Evolutionary conservation across 1,284 basidiomycete genomes (phyloP).

Genomic region (Porodaedalea pini): DNA sequence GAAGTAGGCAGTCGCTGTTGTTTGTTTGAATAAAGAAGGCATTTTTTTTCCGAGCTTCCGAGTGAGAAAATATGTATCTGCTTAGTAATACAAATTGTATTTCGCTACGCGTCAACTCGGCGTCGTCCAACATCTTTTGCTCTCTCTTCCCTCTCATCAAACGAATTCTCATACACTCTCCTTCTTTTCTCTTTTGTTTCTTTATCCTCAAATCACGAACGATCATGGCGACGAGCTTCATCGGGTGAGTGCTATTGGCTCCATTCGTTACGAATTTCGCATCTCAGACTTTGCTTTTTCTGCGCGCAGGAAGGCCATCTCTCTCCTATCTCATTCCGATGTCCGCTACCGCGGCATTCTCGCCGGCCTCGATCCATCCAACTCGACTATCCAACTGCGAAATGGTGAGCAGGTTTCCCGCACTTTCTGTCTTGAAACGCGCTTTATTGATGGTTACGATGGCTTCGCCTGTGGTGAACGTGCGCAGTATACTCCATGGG

Average conservation of each 20-base stretch:
- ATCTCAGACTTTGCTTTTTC: constrained; percentile 19
- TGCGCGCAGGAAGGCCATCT: constrained; percentile 73
- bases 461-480: constrained; percentile 1
- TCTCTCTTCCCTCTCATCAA: not conserved
- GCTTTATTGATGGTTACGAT: constrained; percentile 1
- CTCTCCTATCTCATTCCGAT: constrained; percentile 86
- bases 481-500: constrained; percentile 80
- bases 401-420: constrained; percentile 54
- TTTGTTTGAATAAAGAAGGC: no score
- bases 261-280: not conserved
- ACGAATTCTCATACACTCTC: not conserved
- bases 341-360: constrained; percentile 86
- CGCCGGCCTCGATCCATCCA: constrained; percentile 77
- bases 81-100: not conserved
- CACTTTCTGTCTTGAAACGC: not conserved
- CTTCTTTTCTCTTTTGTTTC: constrained; percentile 14
- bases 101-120: not conserved
- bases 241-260: constrained; percentile 45
- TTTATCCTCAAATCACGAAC: constrained; percentile 16
- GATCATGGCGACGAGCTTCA: constrained; percentile 68
- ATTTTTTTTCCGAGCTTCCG: no score
- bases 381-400: constrained; percentile 82
- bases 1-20: no score
- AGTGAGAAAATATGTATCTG: not conserved
- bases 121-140: not conserved